Base-by-base conservation (phyloP, 176 grass and related monocot genomes). In the Thinopyrum elongatum region DNA sequence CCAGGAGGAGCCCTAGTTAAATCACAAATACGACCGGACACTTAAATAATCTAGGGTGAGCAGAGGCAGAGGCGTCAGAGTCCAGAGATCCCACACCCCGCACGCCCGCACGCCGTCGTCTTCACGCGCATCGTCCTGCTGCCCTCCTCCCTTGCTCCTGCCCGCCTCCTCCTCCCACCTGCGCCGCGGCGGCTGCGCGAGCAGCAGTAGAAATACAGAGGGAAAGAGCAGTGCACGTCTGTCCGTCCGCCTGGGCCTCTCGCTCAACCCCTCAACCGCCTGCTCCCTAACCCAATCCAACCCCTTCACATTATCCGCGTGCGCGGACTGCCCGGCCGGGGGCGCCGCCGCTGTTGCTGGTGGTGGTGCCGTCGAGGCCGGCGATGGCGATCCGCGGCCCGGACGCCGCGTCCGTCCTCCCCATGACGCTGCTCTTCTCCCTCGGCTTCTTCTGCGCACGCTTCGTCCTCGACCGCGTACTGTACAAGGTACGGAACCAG, bases 401-500 rank as follows among this genome's bases (percentile, higher is more conserved):
- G 38, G 89, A 88, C 35, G 82, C 85, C 4, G 47, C 73, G 6
- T 69, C 73, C 57, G 81, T 83, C 83, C 47, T 88, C 42, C 47
- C 79, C 28, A 35, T 90, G 76, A 80, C 82, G 31, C 41, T 92
- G 74, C 74, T 74, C 78, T 94, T 94, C 86, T 93, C 93, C 76
- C 35, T 91, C 38, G 91, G 57, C 62, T 98, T 95, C 83, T 72
- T 95, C 86, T 85, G 85, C 83, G 91, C 86, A 57, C 93, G 96
- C 44, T 87, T 98, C 90, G 59, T 95, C 53, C 89, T 98, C 80
- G 91, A 98, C 86, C 88, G 93, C 77, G 71, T 95, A 81, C 47
- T 95, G 84, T 98, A 92, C 84, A 92, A 95, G 93, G 96, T 98
- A 76, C 30, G 63, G 33, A 58, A 53, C 55, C 74, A 12, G 53